phyloP scores from a whole-genome alignment of 768 basidiomycete species.

The Serendipita vermifera region DNA sequence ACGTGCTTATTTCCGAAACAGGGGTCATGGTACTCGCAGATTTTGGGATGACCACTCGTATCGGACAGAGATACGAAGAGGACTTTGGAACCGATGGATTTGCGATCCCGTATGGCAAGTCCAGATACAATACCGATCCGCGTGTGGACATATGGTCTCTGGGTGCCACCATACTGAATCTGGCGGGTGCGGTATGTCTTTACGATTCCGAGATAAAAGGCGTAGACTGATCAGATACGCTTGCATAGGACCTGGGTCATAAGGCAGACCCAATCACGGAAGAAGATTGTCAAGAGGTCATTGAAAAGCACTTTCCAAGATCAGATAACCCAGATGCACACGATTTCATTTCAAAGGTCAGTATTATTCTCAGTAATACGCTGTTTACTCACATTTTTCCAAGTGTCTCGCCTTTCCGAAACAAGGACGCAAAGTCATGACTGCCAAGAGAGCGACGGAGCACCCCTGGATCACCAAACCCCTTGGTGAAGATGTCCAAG shows the following conservation, averaged over 20 bases:
- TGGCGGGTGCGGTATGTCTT: not conserved
- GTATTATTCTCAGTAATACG: not conserved
- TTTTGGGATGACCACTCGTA: not conserved
- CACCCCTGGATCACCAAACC: not conserved
- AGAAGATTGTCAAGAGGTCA: not conserved
- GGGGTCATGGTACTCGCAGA: not conserved
- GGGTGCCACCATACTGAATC: not conserved
- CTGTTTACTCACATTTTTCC: not conserved
- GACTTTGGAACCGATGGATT: not conserved
- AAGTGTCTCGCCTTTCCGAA: not conserved
- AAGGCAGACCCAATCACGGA: not conserved
- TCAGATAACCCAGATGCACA: not conserved
- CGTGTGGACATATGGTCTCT: not conserved
- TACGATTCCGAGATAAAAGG: too few relatives aligned
- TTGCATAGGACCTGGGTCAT: too few relatives aligned
- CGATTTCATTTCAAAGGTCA: constrained; percentile 1
- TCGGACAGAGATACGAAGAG: not conserved
- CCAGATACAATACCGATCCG: not conserved
- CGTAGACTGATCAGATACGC: too few relatives aligned
- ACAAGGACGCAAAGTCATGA: not conserved
- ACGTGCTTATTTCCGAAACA: not conserved
- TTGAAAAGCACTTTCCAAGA: not conserved
- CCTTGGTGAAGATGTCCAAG: too few relatives aligned
- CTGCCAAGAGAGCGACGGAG: not conserved
- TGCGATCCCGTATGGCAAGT: not conserved